Evolutionary conservation across 1,284 basidiomycete species (phyloP), one percentile per base, ranked within the genome.

Genomic region (Lignosus rhinocerotis): DNA sequence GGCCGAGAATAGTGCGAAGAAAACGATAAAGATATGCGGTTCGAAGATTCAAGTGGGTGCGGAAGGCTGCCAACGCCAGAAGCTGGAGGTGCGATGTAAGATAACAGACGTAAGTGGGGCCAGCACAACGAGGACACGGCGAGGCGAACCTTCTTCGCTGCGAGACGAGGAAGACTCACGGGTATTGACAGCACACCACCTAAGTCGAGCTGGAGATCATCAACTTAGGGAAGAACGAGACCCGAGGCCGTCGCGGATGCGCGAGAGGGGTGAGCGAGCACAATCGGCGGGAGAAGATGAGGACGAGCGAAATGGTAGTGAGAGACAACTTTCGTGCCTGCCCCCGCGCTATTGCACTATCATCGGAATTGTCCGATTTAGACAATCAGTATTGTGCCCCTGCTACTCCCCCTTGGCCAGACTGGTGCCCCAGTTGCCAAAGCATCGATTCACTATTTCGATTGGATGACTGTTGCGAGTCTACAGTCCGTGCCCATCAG

Each of bases 121-220:
- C 59, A 65, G 67, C 59, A 67, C 73, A 78, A 76, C 65, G 78
- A 69, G 74, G 75, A 63, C 56, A 64, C 62, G 60, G 71, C 69
- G 70, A 78, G 77, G 76, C 68, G 58, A 64, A 65, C 65, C 70
- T 73, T 68, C 52, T 53, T 59, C 58, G 58, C 60, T 39, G 67
- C 56, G 53, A 53, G 51, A 45, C 45, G 33, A 59, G 55, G 53
- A 50, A 61, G 53, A 56, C 62, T 61, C 58, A 64, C 59, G 53
- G 38, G 43, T 46, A 53, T 48, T 51, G 56, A 56, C 50, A 60
- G 55, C 38, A 61, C 54, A 58, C 56, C 42, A 43, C 33, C 59
- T 61, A 59, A 43, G 62, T 59, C 49, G 58, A 55, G 46, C 56
- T 54, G 57, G 49, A 54, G 63, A 61, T 61, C 63, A 64, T 64